Evolutionary conservation across 805 yeast genomes (phyloP).

Genomic region (Danielozyma ontarioensis): DNA sequence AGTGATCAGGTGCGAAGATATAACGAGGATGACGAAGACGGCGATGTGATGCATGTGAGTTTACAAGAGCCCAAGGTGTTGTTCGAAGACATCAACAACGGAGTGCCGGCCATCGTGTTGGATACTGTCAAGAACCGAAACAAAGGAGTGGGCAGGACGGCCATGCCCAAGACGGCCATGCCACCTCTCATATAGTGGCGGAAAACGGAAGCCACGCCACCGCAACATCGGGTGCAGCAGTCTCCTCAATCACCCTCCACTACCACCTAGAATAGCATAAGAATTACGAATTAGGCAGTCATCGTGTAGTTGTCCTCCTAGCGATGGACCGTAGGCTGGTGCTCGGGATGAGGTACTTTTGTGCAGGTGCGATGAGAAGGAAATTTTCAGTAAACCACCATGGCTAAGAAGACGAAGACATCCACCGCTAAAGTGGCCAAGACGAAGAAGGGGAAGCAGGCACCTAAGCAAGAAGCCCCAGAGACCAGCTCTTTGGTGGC

Average conservation of each 20-base stretch:
- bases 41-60: no score
- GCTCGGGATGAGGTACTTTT: no score
- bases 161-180: conserved; percentile 28
- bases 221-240: no score
- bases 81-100: conserved; percentile 31
- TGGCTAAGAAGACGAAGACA: conserved; percentile 13
- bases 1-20: conserved; percentile 29
- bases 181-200: no score
- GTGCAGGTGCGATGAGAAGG: conserved; percentile 10
- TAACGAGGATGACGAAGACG: conserved; percentile 11
- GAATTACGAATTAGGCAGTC: no score
- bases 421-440: background rate
- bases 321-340: no score
- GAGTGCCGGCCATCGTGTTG: conserved; percentile 37
- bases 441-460: background rate
- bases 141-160: conserved; percentile 4
- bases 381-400: conserved; percentile 20
- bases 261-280: no score
- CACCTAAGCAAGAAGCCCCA: conserved; percentile 4
- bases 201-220: no score
- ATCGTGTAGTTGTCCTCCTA: no score
- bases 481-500: conserved; percentile 4
- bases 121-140: conserved; percentile 23
- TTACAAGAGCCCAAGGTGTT: conserved; percentile 32
- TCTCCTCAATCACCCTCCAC: no score